Base-by-base conservation (phyloP, 2,329 filamentous ascomycete genomes). In the Fusarium sp. region DNA sequence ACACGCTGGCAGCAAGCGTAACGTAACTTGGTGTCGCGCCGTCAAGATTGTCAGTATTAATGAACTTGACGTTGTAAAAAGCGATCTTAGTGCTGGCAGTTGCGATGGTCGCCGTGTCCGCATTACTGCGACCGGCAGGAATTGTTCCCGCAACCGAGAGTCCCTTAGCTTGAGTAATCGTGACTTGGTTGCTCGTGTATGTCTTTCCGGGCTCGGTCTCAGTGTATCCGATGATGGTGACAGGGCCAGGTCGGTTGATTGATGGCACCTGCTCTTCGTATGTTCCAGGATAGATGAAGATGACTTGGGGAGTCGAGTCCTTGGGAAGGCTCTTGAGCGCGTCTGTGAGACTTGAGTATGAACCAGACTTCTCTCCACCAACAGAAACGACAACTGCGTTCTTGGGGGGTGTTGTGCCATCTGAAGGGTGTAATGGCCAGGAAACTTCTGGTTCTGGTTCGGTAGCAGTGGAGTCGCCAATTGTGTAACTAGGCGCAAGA, bases 161-260 rank as follows among this genome's bases (percentile, higher is more conserved):
- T 16, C 66, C 56, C 25, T 73, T 72, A 2, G 50, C 68, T 65
- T 20, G 72, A 27, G 59, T 55, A 40, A 86, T 81, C 63, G 82
- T 90, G 18, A 90, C 89, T 34, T 82, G 80, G 78, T 91, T 92
- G 62, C 77, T 78, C 3, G 79, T 69, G 74, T 89, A 90, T 13
- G 79, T 79, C 2, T 76, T 67, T 20, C 71, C 57, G 0, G 75
- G 73, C 13, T 77, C 76, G 0, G 88, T 90, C 72, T 74, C 72
- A 1, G 58, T 64, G 4, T 86, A 74, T n/a, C 82, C 83, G 9
- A 81, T 73, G 21, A 86, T 74, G 3, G 82, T 83, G 25, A 85
- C 78, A 1, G 81, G 75, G 4, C 80, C 78, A 2, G 79, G 80
- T 7, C 79, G 81, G 8, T 76, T 71, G 13, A 85, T 76, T 0